Base-by-base conservation (phyloP, 257 asterid genomes). In the Sherardia arvensis region DNA sequence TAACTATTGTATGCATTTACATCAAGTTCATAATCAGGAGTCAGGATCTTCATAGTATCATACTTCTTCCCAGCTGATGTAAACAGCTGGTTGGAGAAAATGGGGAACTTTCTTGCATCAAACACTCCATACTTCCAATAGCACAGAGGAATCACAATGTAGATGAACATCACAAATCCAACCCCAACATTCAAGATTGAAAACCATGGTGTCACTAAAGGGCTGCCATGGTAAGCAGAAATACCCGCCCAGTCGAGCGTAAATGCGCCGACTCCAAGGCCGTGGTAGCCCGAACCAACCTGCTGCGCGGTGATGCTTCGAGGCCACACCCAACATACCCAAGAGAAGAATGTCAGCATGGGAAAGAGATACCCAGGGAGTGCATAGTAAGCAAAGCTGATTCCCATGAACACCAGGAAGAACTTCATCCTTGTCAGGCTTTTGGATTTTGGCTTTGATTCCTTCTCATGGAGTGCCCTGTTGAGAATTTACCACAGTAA, bases 181-280 rank as follows among this genome's bases (percentile, higher is more conserved):
- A 81, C 14, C 76, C 74, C 85, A 77, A 93, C 86, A 55, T 93
- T 93, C 8, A 93, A 81, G 65, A 93, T 85, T 1, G 97, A 83
- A 43, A 82, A 73, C 73, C 92, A 93, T 0, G 99, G 99, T 57
- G 99, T 43, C 53, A 93, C 99, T 47, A 93, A 73, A 0, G 99
- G 99, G 79, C 99, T 93, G 64, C 99, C 99, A 38, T 93, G 99
- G 59, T 93, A 93, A 36, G 99, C 99, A 0, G 96, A 83, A 68
- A 93, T 93, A 12, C 99, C 99, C 0, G 99, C 99, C 99, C 99
- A 93, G 68, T 93, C 99, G 2, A 93, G 91, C 28, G 97, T 93
- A 82, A 93, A 90, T n/a, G 97, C 97, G 18, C 99, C 99, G 73
- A 93, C 59, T 3, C 99, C 99, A 11, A 93, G 94, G 3, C 99